phyloP scores from a whole-genome alignment of 2,329 filamentous ascomycete genomes.

The Aspergillus fructus region DNA sequence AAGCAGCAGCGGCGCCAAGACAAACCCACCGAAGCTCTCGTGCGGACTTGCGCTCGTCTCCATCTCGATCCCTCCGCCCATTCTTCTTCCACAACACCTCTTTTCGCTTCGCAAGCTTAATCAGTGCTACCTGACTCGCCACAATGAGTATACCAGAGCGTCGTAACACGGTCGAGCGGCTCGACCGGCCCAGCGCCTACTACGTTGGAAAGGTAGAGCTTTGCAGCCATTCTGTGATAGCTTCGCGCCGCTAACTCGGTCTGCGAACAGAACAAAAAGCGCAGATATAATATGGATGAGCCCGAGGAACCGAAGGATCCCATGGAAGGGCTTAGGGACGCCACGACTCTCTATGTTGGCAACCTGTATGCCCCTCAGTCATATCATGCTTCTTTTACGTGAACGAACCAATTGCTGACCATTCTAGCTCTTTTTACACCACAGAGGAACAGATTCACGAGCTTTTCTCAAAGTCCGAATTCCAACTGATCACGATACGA shows the following conservation, averaged over 20 bases:
- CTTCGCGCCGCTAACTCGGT: not conserved
- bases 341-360: constrained; percentile 94
- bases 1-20: constrained; percentile 20
- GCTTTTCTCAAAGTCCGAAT: constrained; percentile 75
- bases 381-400: not conserved
- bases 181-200: constrained; percentile 95
- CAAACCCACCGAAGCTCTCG: constrained; percentile 21
- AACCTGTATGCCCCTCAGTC: constrained; percentile 68
- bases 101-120: not conserved
- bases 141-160: constrained; percentile 28
- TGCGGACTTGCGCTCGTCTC: constrained; percentile 6
- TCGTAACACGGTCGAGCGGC: constrained; percentile 73
- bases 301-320: constrained; percentile 59
- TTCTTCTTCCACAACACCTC: constrained; percentile 2
- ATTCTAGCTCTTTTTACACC: constrained; percentile 82
- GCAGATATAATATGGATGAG: constrained; percentile 62
- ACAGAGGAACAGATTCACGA: constrained; percentile 99
- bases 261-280: constrained; percentile 65
- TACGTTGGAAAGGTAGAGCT: constrained; percentile 70
- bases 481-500: not conserved
- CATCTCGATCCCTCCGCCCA: constrained; percentile 1
- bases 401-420: constrained; percentile 9
- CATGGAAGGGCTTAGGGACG: constrained; percentile 78
- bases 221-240: not conserved
- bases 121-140: not conserved